Evolutionary conservation across 2,329 filamentous ascomycete species (phyloP).

Genomic region (Botrytis deweyae): DNA sequence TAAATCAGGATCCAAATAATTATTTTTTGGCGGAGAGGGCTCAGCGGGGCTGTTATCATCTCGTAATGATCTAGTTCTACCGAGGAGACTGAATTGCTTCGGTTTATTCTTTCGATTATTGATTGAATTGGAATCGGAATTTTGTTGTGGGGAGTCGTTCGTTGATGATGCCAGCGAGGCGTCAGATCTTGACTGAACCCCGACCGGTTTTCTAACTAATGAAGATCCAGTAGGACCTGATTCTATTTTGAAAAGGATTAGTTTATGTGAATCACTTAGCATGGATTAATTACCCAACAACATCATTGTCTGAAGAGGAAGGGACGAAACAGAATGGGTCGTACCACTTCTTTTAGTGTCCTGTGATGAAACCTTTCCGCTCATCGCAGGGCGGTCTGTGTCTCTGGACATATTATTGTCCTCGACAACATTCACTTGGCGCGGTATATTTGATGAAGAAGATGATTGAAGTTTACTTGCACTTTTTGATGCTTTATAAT

Average conservation of each 20-base stretch:
- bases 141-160: constrained; percentile 20
- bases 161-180: constrained; percentile 31
- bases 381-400: constrained; percentile 35
- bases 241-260: constrained; percentile 29
- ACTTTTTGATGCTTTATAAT: constrained; percentile 48
- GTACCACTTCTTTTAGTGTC: constrained; percentile 38
- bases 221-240: constrained; percentile 29
- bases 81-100: constrained; percentile 41
- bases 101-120: constrained; percentile 34
- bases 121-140: constrained; percentile 26
- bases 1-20: constrained; percentile 23
- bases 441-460: constrained; percentile 28
- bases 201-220: constrained; percentile 35
- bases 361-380: constrained; percentile 36
- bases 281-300: constrained; percentile 11
- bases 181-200: constrained; percentile 34
- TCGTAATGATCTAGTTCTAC: constrained; percentile 46
- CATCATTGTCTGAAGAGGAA: constrained; percentile 19
- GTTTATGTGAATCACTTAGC: constrained; percentile 8
- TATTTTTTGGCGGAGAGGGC: constrained; percentile 19
- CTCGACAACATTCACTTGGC: constrained; percentile 34
- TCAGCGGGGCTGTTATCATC: constrained; percentile 39
- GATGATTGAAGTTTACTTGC: constrained; percentile 43
- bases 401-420: constrained; percentile 41
- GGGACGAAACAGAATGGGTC: constrained; percentile 30